A percentile compares a stretch with the other conserved stretches of the same genome.
phyloP scores from a whole-genome alignment of 1,284 basidiomycete species.

The Xerocomus amazonicus region DNA sequence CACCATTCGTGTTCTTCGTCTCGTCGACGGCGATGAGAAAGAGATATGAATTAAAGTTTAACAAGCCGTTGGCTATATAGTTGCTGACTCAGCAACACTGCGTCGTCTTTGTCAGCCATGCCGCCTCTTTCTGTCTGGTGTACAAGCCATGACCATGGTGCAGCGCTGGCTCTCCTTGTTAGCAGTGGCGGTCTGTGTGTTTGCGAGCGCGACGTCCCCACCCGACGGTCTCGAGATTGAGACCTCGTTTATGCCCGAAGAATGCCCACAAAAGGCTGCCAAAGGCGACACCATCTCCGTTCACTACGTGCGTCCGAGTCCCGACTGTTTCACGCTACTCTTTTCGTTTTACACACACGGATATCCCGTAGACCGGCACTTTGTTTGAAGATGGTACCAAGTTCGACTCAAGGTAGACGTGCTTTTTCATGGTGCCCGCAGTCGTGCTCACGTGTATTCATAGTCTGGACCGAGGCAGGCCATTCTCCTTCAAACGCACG shows the following conservation, averaged over 20 bases:
- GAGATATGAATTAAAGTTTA: slow-evolving; percentile 32
- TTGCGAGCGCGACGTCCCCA: slow-evolving; percentile 33
- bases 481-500: slow-evolving; percentile 69
- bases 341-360: slow-evolving; percentile 1
- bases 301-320: slow-evolving; percentile 64
- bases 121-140: neutral
- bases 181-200: slow-evolving; percentile 36
- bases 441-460: neutral
- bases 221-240: slow-evolving; percentile 61
- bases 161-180: slow-evolving; percentile 43
- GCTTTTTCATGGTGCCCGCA: neutral
- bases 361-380: slow-evolving; percentile 60
- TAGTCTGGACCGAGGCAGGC: slow-evolving; percentile 63
- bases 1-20: slow-evolving; percentile 30
- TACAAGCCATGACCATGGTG: slow-evolving; percentile 43
- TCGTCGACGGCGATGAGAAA: slow-evolving; percentile 16
- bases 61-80: slow-evolving; percentile 28
- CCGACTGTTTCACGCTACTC: neutral
- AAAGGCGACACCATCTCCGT: slow-evolving; percentile 70
- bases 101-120: neutral
- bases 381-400: slow-evolving; percentile 68
- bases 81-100: slow-evolving; percentile 33
- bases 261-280: slow-evolving; percentile 56
- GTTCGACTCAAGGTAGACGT: slow-evolving; percentile 75
- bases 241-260: slow-evolving; percentile 54